Percentiles rank a stretch among this genome's conserved stretches.
Conservation (phyloP, 805 yeast genomes). For the Saccharomycopsis sp. region DNA sequence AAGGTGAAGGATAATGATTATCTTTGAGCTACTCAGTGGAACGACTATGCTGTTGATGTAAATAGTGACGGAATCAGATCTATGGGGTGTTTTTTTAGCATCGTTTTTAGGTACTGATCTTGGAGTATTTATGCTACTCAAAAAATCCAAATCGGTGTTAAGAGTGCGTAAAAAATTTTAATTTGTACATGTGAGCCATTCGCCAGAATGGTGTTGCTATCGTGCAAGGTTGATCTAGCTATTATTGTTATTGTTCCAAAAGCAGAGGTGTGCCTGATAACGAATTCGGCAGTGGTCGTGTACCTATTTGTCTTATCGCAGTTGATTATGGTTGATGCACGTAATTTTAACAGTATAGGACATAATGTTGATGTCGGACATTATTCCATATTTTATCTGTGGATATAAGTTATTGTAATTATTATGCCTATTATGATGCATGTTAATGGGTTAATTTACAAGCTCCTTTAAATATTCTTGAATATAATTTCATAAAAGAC, state of each 20-base stretch:
- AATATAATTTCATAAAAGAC: no score
- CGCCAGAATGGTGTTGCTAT: background rate
- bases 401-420: no score
- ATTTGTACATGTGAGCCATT: background rate
- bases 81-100: background rate
- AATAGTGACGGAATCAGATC: no score
- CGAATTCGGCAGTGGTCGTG: background rate
- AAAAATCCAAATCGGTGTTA: conserved; percentile 1
- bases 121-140: background rate
- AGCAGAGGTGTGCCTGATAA: background rate
- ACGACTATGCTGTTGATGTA: no score
- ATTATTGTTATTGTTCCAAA: background rate
- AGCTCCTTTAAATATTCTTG: no score
- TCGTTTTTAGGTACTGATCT: background rate
- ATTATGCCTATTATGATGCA: no score
- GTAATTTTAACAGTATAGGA: background rate
- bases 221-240: background rate
- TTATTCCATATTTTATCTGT: no score
- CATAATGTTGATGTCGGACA: background rate
- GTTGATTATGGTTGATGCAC: background rate
- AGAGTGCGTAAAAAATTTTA: background rate
- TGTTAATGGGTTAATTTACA: no score
- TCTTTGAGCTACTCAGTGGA: no score
- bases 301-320: background rate
- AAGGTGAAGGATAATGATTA: no score